Base-by-base conservation (phyloP, 331 rosid species). In the Prunus yedoensis region DNA sequence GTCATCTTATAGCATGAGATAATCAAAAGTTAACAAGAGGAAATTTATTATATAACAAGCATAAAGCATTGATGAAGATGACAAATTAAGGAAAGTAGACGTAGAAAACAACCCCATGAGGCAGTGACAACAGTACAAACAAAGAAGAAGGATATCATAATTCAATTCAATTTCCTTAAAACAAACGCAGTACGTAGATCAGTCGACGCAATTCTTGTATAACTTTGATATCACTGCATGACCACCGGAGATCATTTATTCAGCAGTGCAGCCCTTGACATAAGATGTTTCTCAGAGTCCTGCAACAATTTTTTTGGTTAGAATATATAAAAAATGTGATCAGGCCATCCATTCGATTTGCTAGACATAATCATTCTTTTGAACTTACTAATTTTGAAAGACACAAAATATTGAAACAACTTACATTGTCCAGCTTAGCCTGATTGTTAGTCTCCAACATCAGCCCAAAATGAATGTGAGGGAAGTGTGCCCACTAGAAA, bases 401-500 rank as follows among this genome's bases (percentile, higher is more conserved):
- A 35, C 41, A 35, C 2, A 35, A 35, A 35, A 5, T 35, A 35
- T 35, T 35, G 41, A 35, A 35, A 35, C 41, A 66, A 85, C 97
- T 82, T 81, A 91, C 97, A 77, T 83, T 92, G 60, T 91, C 95
- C 85, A 86, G 79, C 84, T 87, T 94, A 85, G 91, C 84, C 76
- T 91, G 97, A 81, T 85, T 88, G 87, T 86, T 91, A 84, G 82
- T 86, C 85, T 94, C 97, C 90, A 94, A 66, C 93, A 90, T 94
- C 73, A 91, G 83, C 56, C 97, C 98, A 70, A 94, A 94, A 81
- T 91, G 97, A 78, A 91, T 94, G 69, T 88, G 98, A 80, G 98
- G 98, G 82, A 91, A 94, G 75, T 94, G 97, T 75, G 98, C 98
- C 98, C 98, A 94, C 98, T 94, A 61, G 77, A 77, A 75, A 6